Conservation (phyloP, 768 basidiomycete species). For the Botryobasidium botryosum region DNA sequence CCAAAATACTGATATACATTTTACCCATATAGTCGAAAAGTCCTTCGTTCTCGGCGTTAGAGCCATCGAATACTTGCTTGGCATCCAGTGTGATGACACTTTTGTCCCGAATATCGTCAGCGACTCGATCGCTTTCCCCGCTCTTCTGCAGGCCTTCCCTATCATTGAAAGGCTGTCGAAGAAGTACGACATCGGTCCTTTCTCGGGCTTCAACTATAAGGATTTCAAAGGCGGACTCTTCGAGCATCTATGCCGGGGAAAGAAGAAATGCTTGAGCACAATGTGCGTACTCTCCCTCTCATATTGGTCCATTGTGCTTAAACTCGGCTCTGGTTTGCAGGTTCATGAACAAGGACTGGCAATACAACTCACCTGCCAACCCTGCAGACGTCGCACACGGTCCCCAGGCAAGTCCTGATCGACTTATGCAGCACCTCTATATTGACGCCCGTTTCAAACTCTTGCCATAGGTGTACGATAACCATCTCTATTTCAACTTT, state of each 20-base stretch:
- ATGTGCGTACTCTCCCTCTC: conserved; percentile 20
- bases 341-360: conserved; percentile 75
- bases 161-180: conserved; percentile 21
- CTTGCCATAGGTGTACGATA: conserved; percentile 34
- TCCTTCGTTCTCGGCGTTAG: conserved; percentile 54
- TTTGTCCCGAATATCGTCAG: conserved; percentile 19
- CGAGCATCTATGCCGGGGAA: neutral
- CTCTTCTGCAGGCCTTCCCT: conserved; percentile 22
- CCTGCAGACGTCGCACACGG: conserved; percentile 52
- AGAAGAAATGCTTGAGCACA: conserved; percentile 21
- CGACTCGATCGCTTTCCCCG: conserved; percentile 19
- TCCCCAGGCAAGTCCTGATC: conserved; percentile 27
- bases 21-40: conserved; percentile 35
- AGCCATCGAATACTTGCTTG: conserved; percentile 42
- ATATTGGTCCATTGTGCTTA: conserved; percentile 1
- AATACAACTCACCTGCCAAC: conserved; percentile 48
- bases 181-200: conserved; percentile 13
- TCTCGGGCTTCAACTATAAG: conserved; percentile 13
- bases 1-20: neutral
- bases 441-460: neutral
- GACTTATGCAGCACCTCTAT: neutral
- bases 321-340: conserved; percentile 21
- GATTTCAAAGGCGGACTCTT: neutral
- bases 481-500: conserved; percentile 61
- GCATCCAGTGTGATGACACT: conserved; percentile 23